phyloP scores from a whole-genome alignment of 23 red algal species.

The Pyropia yezoensis region DNA sequence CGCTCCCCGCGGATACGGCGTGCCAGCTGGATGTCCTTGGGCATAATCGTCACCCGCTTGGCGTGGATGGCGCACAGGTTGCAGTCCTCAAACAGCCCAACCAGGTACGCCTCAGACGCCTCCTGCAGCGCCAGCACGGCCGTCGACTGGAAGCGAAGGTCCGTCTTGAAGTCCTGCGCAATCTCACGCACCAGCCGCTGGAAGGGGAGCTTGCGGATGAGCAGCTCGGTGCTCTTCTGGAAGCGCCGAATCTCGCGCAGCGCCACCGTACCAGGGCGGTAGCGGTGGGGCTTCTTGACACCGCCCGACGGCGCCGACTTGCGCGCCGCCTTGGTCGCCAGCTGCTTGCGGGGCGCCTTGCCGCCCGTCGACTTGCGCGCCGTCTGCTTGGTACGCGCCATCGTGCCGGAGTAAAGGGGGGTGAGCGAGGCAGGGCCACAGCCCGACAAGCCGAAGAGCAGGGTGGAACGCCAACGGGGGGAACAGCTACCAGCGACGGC shows the following conservation, averaged over 20 bases:
- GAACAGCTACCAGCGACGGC: too few relatives aligned
- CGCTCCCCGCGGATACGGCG: constrained; percentile 93
- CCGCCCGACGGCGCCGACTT: constrained; percentile 96
- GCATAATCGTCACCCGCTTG: constrained; percentile 99
- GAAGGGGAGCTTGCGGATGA: constrained; percentile 99
- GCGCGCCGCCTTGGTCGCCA: constrained; percentile 99
- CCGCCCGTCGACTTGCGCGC: constrained; percentile 99
- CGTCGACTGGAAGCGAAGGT: constrained; percentile 98
- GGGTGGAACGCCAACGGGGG: too few relatives aligned
- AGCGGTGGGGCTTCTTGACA: constrained; percentile 99
- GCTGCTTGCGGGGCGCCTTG: constrained; percentile 99
- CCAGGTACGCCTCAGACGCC: constrained; percentile 96
- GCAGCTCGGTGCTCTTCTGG: constrained; percentile 99
- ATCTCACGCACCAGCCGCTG: constrained; percentile 99
- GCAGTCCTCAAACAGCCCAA: constrained; percentile 97
- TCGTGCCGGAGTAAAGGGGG: background rate
- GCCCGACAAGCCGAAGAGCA: too few relatives aligned
- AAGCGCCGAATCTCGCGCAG: constrained; percentile 97
- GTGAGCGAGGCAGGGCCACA: too few relatives aligned
- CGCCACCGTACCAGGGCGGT: constrained; percentile 98
- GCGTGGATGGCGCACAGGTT: constrained; percentile 99
- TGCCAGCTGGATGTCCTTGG: constrained; percentile 99
- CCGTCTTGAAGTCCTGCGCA: constrained; percentile 99
- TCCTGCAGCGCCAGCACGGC: constrained; percentile 97
- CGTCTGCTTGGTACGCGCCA: constrained; percentile 99